A percentile compares a stretch with the other conserved stretches of the same genome.
These are phyloP conservation scores for Plantago major DNA, from an alignment of 257 asterid species.

Conservation along the genomic window DNA sequence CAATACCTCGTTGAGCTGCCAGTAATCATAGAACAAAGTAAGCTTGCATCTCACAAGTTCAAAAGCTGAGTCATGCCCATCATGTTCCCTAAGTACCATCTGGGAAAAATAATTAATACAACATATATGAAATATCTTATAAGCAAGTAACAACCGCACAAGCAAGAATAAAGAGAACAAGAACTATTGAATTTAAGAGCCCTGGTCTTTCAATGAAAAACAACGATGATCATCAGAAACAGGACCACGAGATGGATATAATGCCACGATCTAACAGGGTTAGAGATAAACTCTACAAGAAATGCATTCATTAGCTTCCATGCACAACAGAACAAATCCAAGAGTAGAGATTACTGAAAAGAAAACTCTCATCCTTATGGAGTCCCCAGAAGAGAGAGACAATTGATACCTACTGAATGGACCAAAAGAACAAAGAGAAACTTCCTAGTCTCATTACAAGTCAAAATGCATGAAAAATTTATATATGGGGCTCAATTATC, in stretches of 20 bases:
- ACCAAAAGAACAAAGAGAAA: not conserved
- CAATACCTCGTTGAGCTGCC: conserved; percentile 89
- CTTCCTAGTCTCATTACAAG: not conserved
- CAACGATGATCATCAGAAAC: conserved; percentile 1
- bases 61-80: conserved; percentile 32
- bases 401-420: not conserved
- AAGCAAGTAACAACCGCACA: conserved; percentile 5
- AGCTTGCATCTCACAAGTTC: conserved; percentile 88
- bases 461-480: not conserved
- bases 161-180: conserved; percentile 15
- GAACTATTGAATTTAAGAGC: conserved; percentile 5
- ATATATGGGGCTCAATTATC: not conserved
- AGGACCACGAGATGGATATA: not conserved
- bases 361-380: not conserved
- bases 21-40: conserved; percentile 79
- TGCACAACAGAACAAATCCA: not conserved
- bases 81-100: conserved; percentile 56
- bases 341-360: not conserved
- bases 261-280: not conserved
- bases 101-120: conserved; percentile 29
- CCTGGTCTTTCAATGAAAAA: conserved; percentile 1
- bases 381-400: not conserved
- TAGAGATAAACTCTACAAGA: not conserved
- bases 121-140: conserved; percentile 11
- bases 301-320: not conserved